Conservation (phyloP, 2,329 filamentous ascomycete genomes). For the Talaromyces sp. region DNA sequence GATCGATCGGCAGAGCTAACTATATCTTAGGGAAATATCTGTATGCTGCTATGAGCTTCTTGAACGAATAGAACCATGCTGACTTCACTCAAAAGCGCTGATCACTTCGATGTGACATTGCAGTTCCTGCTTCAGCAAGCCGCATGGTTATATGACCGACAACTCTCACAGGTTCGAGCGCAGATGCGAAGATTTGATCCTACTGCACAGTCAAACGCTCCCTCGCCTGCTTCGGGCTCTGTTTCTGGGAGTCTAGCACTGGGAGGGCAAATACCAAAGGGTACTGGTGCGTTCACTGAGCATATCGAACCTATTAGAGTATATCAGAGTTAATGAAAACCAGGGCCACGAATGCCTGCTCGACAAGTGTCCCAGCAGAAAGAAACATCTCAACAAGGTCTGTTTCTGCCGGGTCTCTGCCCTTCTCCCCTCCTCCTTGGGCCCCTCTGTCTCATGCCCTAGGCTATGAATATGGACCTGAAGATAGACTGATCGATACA, state of each 20-base stretch:
- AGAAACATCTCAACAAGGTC: conserved; percentile 35
- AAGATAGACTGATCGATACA: not conserved
- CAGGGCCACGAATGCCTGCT: conserved; percentile 45
- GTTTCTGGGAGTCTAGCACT: conserved; percentile 45
- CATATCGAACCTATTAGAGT: not conserved
- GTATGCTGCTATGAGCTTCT: conserved; percentile 49
- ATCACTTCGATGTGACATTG: conserved; percentile 79
- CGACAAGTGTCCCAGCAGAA: conserved; percentile 41
- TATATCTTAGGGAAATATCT: conserved; percentile 68
- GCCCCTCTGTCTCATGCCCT: too few relatives aligned
- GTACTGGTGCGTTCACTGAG: conserved; percentile 37
- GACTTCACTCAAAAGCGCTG: conserved; percentile 57
- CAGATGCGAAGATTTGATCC: conserved; percentile 73
- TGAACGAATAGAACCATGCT: not conserved
- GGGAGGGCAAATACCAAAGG: conserved; percentile 38
- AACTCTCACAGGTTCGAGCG: conserved; percentile 84
- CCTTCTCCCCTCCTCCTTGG: not conserved
- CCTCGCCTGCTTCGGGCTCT: conserved; percentile 48
- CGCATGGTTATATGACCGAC: conserved; percentile 88
- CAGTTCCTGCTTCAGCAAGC: conserved; percentile 91
- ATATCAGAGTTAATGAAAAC: not conserved
- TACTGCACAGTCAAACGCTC: conserved; percentile 41
- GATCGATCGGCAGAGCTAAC: conserved; percentile 29
- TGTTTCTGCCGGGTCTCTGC: not conserved
- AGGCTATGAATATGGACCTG: too few relatives aligned